Percentiles rank a stretch among this genome's conserved stretches.
Evolutionary conservation across 2,329 filamentous ascomycete species (phyloP).

Genomic region (Nigrospora sphaerica): DNA sequence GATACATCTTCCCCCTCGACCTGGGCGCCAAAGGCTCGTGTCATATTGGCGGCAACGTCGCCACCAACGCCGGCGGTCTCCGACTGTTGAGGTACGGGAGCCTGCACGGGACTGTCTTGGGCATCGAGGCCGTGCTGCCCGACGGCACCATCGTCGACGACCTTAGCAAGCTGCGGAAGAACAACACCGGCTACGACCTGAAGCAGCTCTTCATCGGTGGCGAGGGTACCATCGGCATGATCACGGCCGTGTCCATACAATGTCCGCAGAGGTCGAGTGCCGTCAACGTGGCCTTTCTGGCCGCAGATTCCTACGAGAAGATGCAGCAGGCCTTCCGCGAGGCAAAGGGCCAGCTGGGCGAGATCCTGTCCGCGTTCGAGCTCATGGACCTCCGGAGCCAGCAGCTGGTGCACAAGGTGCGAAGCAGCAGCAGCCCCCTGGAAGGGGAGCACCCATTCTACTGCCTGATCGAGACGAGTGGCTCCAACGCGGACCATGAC

Average conservation of each 20-base stretch:
- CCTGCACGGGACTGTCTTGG: conserved; percentile 86
- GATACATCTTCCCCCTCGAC: conserved; percentile 90
- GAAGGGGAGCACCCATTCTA: conserved; percentile 88
- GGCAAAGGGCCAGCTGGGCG: conserved; percentile 82
- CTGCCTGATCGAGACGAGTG: conserved; percentile 92
- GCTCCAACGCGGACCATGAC: conserved; percentile 90
- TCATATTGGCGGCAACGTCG: conserved; percentile 91
- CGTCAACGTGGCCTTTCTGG: conserved; percentile 92
- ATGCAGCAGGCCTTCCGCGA: conserved; percentile 80
- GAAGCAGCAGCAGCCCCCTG: conserved; percentile 70
- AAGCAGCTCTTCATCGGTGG: conserved; percentile 78
- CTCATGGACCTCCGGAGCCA: conserved; percentile 89
- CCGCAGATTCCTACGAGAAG: conserved; percentile 82
- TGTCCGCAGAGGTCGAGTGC: conserved; percentile 84
- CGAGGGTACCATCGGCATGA: conserved; percentile 90
- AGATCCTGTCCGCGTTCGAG: conserved; percentile 96
- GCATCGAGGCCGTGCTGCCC: conserved; percentile 86
- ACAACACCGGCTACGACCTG: conserved; percentile 94
- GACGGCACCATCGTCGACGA: conserved; percentile 91
- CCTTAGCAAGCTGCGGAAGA: conserved; percentile 83
- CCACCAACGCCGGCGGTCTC: conserved; percentile 90
- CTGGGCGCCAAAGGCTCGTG: conserved; percentile 97
- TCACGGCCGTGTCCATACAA: conserved; percentile 83
- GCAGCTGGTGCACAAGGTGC: conserved; percentile 66
- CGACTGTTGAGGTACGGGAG: conserved; percentile 88